phyloP scores from a whole-genome alignment of 768 basidiomycete species.

The Amanita jacksonii region DNA sequence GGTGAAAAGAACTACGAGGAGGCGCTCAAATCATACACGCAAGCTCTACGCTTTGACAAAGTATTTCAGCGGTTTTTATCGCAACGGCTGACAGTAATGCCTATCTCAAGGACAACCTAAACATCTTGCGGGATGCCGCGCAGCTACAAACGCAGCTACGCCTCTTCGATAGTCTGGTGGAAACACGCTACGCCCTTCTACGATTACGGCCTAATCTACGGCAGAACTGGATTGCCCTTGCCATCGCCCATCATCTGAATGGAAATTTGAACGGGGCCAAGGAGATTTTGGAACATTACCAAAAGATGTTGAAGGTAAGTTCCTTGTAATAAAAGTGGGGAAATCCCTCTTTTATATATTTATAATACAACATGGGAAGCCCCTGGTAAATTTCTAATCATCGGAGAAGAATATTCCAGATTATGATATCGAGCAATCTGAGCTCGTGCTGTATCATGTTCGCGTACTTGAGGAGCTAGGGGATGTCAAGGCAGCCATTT shows the following conservation, averaged over 20 bases:
- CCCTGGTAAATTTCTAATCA: neutral
- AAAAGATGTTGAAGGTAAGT: conserved; percentile 59
- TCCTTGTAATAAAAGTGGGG: no score
- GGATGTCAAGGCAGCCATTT: conserved; percentile 48
- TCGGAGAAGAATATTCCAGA: conserved; percentile 55
- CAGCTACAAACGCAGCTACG: conserved; percentile 84
- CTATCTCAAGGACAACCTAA: conserved; percentile 72
- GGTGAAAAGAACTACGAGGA: conserved; percentile 93
- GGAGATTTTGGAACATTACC: conserved; percentile 65
- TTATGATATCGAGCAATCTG: conserved; percentile 78
- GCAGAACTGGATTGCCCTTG: conserved; percentile 83
- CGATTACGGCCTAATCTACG: conserved; percentile 73
- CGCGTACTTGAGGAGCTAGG: conserved; percentile 65
- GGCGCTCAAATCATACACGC: conserved; percentile 85
- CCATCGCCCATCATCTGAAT: conserved; percentile 81
- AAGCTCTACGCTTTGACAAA: conserved; percentile 84
- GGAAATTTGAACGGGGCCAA: conserved; percentile 64
- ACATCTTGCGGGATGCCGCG: conserved; percentile 86
- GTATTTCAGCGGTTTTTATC: conserved; percentile 31
- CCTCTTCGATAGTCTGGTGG: conserved; percentile 65
- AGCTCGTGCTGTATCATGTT: conserved; percentile 72
- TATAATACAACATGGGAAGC: no score
- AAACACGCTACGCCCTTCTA: conserved; percentile 76
- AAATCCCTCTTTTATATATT: no score
- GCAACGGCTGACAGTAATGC: conserved; percentile 1